Evolutionary conservation across 2,329 filamentous ascomycete species (phyloP), one percentile per base, ranked within the genome.

Genomic region (Neonectria coccinea): DNA sequence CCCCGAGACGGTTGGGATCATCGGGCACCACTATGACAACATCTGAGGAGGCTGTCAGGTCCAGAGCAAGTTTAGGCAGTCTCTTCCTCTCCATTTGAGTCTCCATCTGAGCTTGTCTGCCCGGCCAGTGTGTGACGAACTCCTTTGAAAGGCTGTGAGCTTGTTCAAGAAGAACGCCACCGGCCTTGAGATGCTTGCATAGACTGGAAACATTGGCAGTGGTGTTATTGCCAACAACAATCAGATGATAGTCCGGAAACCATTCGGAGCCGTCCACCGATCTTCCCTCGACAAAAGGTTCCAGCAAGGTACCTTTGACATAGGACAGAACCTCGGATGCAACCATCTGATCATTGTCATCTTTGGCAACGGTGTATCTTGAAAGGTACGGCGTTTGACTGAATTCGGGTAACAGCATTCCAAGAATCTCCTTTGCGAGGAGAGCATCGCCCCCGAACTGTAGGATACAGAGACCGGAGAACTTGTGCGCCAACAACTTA

Each of bases 401-500:
- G 1, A 59, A 52, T 1, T 42, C 54, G 0, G 73, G 56, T 1
- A 64, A 62, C 8, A 82, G 60, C 5, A 64, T 60, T 6, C 72
- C 55, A n/a, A 82, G 65, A 22, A 78, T 62, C 1, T 71, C 55
- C 4, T 64, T 29, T 0, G 73, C 65, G 5, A 77, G 56, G 1
- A 54, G 11, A 4, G 50, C 25, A 2, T 61, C 65, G 0, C 77
- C 78, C 0, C 80, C 81, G 14, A 81, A 62, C 48, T 82, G 81
- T 4, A 84, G 73, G 10, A 85, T 72, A 0, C 76, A 72, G 1
- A 83, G 61, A 0, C 65, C 75, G 0, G 82, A 78, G 5, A 76
- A 74, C 58, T 82, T 83, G 71, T 83, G 79, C 1, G 77, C 77
- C 18, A 81, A 64, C 0, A 79, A 59, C 1, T 71, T 66, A 0